Conservation (phyloP, 2,329 filamentous ascomycete species). For the Diaporthe longicolla region DNA sequence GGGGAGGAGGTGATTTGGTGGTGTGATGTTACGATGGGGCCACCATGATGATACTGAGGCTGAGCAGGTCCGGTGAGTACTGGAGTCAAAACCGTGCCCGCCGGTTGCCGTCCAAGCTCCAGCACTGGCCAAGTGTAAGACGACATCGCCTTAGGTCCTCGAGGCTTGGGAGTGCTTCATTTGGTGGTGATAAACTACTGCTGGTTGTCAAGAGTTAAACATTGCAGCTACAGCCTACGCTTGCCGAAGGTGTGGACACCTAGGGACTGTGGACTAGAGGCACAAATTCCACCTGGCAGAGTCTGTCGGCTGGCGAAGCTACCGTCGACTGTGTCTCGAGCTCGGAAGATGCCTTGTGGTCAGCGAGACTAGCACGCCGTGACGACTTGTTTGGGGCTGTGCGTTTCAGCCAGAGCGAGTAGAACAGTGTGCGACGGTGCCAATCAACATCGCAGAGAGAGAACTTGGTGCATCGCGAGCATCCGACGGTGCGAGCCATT, state of each 20-base stretch:
- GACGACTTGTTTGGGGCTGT: slow-evolving; percentile 36
- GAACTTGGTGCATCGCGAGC: background rate
- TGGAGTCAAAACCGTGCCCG: background rate
- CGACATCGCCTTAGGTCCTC: background rate
- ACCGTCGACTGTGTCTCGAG: slow-evolving; percentile 1
- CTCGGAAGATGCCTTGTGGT: slow-evolving; percentile 20
- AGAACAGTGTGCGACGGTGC: slow-evolving; percentile 19
- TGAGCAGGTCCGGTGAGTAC: slow-evolving; percentile 9
- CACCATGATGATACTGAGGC: slow-evolving; percentile 16
- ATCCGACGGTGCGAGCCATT: slow-evolving; percentile 29
- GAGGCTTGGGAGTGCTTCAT: background rate
- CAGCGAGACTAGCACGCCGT: slow-evolving; percentile 19
- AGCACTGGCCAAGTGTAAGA: slow-evolving; percentile 20
- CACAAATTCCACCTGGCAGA: background rate
- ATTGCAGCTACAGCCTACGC: background rate
- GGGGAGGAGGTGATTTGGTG: slow-evolving; percentile 53
- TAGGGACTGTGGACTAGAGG: background rate
- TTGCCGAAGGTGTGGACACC: background rate
- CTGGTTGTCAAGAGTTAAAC: background rate
- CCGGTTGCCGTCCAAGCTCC: background rate
- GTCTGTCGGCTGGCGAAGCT: background rate
- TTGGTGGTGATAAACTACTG: background rate
- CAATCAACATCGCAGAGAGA: background rate
- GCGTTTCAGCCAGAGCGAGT: slow-evolving; percentile 32
- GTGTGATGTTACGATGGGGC: slow-evolving; percentile 39